Evolutionary conservation across 2,329 filamentous ascomycete species (phyloP), one percentile per base, ranked within the genome.

Genomic region (Cytospora piceicola): DNA sequence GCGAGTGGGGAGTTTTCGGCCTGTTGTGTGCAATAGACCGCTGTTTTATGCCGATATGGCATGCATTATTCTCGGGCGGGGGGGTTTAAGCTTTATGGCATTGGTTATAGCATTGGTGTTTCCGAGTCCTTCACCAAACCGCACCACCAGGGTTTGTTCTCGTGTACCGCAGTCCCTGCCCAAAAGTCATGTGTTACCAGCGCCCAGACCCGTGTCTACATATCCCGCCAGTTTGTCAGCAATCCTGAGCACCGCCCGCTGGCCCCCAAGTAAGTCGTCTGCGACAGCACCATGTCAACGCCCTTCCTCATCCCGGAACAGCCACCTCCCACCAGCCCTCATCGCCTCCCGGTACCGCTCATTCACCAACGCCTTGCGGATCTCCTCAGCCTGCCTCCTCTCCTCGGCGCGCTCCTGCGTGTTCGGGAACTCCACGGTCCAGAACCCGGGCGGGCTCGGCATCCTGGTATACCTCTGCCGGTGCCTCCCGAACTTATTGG

Each of bases 401-500:
- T 94, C 87, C 61, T 82, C 79, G 70, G 86, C 81, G 32, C 89
- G 78, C 76, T 97, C 92, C 75, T 98, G 95, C 1, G 95, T 97
- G 30, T 81, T 88, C 1, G 94, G 94, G 75, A 99, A 96, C 71
- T 96, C 94, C 1, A 90, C 85, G 62, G 92, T 84, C 95, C 95
- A 99, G 75, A 92, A 98, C 0, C 93, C 94, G 1, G 93, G 92
- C 15, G 95, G 94, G 12, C 90, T 92, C 54, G 80, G 82, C 68
- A 86, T 83, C 59, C 93, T 85, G 67, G 89, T 85, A 76, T 90
- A 93, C 32, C 88, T 83, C 71, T 94, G 86, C 64, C 90, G 85
- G 77, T 97, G 94, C 74, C 84, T 92, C 7, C 93, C 93, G 75
- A 87, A 88, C 68, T 86, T 84, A 72, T 94, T 89, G 1, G 94